Evolutionary conservation across 2,329 filamentous ascomycete species (phyloP).

Genomic region (Leptographium wingfieldii): DNA sequence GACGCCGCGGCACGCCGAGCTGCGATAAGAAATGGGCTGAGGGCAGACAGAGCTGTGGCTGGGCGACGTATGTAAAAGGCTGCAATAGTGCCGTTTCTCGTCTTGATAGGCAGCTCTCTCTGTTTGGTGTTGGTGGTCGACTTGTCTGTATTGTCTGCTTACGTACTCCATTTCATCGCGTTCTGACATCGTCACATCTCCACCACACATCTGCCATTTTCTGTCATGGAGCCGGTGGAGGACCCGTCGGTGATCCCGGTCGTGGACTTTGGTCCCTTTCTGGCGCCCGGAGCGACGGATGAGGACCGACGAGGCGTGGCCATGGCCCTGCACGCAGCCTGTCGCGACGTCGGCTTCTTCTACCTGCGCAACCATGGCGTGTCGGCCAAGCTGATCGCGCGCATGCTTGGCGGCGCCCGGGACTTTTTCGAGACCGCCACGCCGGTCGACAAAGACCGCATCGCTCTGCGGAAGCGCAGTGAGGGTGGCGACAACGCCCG

Average conservation of each 20-base stretch:
- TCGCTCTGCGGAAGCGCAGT: background rate
- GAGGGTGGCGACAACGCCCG: constrained; percentile 5
- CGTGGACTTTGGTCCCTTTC: constrained; percentile 3
- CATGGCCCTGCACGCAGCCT: background rate
- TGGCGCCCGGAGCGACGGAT: background rate
- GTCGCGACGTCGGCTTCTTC: constrained; percentile 27
- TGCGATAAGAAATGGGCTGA: background rate
- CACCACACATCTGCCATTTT: background rate
- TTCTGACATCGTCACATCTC: background rate
- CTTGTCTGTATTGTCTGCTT: background rate
- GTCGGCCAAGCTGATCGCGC: constrained; percentile 16
- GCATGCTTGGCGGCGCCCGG: constrained; percentile 5
- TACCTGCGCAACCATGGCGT: constrained; percentile 40
- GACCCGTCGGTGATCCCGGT: background rate
- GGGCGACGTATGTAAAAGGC: background rate
- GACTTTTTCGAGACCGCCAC: constrained; percentile 3
- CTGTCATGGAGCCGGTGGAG: background rate
- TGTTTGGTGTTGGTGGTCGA: background rate
- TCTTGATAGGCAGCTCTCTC: background rate
- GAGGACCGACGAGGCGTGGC: background rate
- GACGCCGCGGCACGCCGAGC: background rate
- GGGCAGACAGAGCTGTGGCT: background rate
- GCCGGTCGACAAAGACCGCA: background rate
- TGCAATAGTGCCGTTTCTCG: background rate
- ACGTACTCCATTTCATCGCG: background rate